phyloP scores from a whole-genome alignment of 2,329 filamentous ascomycete species.

The Botrytis pseudocinerea region DNA sequence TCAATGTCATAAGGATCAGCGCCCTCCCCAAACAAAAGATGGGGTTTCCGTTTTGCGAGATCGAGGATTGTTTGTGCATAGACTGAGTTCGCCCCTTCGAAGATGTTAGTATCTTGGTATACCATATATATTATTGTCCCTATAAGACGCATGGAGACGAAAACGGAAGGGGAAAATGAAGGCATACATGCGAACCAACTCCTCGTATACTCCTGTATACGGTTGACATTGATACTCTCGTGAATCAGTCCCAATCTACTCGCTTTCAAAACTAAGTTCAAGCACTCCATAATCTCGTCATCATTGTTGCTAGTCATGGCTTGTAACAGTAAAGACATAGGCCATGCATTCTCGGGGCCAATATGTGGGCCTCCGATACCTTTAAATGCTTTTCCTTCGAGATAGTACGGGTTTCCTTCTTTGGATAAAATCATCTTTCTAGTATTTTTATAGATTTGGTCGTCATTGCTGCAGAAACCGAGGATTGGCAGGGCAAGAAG shows the following conservation, averaged over 20 bases:
- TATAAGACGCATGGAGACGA: neutral
- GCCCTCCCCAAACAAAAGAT: constrained; percentile 75
- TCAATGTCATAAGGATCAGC: constrained; percentile 56
- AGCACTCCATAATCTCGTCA: constrained; percentile 72
- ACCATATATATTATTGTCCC: neutral
- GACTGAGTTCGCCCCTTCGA: constrained; percentile 82
- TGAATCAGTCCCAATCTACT: constrained; percentile 81
- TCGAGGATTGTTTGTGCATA: constrained; percentile 92
- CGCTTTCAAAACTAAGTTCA: constrained; percentile 73
- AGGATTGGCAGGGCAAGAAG: constrained; percentile 76
- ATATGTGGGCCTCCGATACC: constrained; percentile 82
- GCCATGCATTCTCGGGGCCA: constrained; percentile 90
- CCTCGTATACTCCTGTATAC: constrained; percentile 67
- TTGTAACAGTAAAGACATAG: constrained; percentile 91
- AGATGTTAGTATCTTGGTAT: neutral
- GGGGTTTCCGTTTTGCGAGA: constrained; percentile 82
- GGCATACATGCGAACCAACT: constrained; percentile 84
- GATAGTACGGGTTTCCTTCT: constrained; percentile 76
- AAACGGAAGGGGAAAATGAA: neutral
- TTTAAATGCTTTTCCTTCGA: constrained; percentile 72
- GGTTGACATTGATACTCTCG: constrained; percentile 85
- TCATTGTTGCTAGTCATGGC: constrained; percentile 86
- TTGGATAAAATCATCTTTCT: constrained; percentile 60
- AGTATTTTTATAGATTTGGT: constrained; percentile 83
- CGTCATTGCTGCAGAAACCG: constrained; percentile 66